Conservation (phyloP, 129 eudicot genomes). For the Helichrysum umbraculigerum region DNA sequence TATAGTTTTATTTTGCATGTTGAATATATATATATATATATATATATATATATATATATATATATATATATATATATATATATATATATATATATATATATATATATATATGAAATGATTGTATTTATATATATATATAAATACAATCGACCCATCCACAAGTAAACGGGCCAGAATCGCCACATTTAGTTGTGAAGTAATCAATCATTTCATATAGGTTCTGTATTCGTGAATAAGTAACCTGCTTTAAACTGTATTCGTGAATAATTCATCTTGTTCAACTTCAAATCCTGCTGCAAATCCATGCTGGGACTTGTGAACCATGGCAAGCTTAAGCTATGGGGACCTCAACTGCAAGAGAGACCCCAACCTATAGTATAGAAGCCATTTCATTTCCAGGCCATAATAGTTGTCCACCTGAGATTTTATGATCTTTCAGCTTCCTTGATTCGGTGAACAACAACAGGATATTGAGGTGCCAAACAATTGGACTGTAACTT, state of each 20-base stretch:
- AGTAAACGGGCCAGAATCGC: no score
- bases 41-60: no score
- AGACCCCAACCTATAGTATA: conserved; percentile 77
- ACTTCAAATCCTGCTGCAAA: conserved; percentile 79
- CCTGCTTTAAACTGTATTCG: conserved; percentile 86
- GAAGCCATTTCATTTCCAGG: conserved; percentile 98
- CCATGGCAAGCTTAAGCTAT: conserved; percentile 90
- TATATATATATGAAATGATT: no score
- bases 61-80: no score
- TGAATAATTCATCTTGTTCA: conserved; percentile 68
- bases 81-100: no score
- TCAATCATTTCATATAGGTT: not conserved
- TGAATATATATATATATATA: no score
- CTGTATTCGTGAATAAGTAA: not conserved
- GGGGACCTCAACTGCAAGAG: conserved; percentile 65
- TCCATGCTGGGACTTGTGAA: conserved; percentile 92
- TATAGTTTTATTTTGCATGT: no score
- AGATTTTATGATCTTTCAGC: conserved; percentile 94
- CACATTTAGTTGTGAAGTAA: conserved; percentile 60
- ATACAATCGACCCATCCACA: no score
- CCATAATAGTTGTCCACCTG: conserved; percentile 85
- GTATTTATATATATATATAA: no score
- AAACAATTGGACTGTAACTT: conserved; percentile 91
- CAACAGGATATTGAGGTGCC: conserved; percentile 89
- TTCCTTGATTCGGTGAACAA: conserved; percentile 82